phyloP scores from a whole-genome alignment of 345 rosid genomes.

The Eucalyptus microcorys region DNA sequence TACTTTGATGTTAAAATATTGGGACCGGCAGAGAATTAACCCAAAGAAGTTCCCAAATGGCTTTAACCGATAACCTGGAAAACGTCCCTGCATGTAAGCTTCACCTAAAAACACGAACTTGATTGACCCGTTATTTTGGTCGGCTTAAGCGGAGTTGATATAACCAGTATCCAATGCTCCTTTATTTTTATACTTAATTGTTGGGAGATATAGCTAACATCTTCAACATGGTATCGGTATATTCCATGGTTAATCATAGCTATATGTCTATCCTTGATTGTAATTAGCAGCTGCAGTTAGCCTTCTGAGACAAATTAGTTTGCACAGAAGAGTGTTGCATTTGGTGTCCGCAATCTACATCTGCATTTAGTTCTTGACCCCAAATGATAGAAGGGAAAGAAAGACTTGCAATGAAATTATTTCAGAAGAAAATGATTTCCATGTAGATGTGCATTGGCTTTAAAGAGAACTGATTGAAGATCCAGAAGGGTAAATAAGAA shows the following conservation, averaged over 20 bases:
- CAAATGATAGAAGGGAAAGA: neutral
- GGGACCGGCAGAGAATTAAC: neutral
- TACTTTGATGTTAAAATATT: neutral
- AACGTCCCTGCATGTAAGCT: neutral
- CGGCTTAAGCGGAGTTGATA: fast-evolving
- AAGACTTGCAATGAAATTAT: neutral
- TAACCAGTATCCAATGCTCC: neutral
- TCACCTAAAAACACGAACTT: neutral
- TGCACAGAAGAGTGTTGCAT: neutral
- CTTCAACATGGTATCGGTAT: neutral
- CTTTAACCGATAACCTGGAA: neutral
- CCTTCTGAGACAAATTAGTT: neutral
- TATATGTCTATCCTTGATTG: neutral
- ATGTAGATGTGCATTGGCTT: neutral
- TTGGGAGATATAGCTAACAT: neutral
- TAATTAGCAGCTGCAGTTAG: neutral
- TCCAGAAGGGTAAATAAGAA: neutral
- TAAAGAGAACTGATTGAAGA: neutral
- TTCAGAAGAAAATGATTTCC: neutral
- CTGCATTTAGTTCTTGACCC: neutral
- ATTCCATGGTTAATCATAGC: neutral
- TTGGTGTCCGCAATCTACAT: neutral
- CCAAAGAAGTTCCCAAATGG: neutral
- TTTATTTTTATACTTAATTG: neutral
- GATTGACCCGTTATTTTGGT: neutral